Conservation (phyloP, 2,329 filamentous ascomycete species). For the Fusarium falciforme region DNA sequence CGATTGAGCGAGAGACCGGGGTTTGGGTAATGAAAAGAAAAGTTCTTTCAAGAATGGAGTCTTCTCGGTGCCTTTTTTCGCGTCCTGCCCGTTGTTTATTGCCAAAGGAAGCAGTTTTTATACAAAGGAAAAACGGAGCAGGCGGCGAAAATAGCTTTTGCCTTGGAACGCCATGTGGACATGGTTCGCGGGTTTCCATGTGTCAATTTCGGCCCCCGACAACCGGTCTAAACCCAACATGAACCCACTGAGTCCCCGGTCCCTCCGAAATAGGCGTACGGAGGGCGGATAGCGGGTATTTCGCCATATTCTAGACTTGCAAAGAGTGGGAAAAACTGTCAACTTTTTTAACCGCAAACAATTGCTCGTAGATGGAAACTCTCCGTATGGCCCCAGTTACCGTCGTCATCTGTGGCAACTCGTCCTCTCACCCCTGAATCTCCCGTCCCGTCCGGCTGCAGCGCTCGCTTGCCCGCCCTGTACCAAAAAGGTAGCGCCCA, state of each 20-base stretch:
- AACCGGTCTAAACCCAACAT: constrained; percentile 20
- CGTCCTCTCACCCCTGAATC: neutral
- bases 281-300: constrained; percentile 27
- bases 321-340: neutral
- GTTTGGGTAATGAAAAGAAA: neutral
- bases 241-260: constrained; percentile 10
- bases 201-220: constrained; percentile 26
- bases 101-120: constrained; percentile 2
- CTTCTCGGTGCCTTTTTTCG: neutral
- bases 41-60: neutral
- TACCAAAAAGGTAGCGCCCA: constrained; percentile 16
- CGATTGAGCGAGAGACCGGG: constrained; percentile 2
- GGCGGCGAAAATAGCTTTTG: neutral
- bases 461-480: neutral
- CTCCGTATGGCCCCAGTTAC: neutral
- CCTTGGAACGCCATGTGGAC: neutral
- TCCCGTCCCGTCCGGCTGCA: neutral
- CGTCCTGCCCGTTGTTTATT: neutral
- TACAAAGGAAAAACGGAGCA: neutral
- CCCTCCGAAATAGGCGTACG: constrained; percentile 1
- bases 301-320: constrained; percentile 5
- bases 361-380: neutral
- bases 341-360: neutral
- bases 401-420: neutral
- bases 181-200: constrained; percentile 5